Evolutionary conservation across 192 early-diverging fungal genomes (phyloP).

Genomic region (Mortierella antarctica): DNA sequence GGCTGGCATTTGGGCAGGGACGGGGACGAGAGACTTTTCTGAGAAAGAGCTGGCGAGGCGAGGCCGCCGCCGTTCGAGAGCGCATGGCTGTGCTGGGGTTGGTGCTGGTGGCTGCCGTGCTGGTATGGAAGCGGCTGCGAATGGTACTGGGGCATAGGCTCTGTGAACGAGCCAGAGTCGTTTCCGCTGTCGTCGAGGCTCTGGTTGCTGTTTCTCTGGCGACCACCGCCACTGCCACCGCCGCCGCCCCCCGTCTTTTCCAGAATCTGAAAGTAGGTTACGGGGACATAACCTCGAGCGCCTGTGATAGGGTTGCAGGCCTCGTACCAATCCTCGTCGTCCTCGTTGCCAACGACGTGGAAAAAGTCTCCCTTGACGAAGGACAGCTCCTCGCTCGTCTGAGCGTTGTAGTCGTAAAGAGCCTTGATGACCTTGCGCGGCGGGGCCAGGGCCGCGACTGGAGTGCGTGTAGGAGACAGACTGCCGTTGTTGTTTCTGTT

Average conservation of each 20-base stretch:
- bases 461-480: conserved; percentile 27
- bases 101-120: neutral
- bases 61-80: conserved; percentile 20
- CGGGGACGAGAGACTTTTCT: conserved; percentile 7
- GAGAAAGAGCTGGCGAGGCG: conserved; percentile 12
- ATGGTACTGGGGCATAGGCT: conserved; percentile 15
- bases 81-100: conserved; percentile 19
- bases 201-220: conserved; percentile 32
- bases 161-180: conserved; percentile 45
- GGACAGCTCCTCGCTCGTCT: conserved; percentile 68
- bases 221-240: neutral
- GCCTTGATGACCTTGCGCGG: conserved; percentile 82
- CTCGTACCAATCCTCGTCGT: conserved; percentile 77
- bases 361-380: conserved; percentile 81
- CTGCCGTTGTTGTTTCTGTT: conserved; percentile 26
- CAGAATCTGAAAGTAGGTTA: conserved; percentile 75
- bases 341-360: conserved; percentile 75
- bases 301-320: conserved; percentile 78
- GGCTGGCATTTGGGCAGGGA: conserved; percentile 54
- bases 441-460: conserved; percentile 17
- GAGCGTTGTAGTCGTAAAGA: conserved; percentile 70
- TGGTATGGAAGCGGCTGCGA: conserved; percentile 17
- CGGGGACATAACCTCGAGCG: conserved; percentile 76
- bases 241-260: conserved; percentile 56
- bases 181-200: conserved; percentile 43